Conservation (phyloP, 2,329 filamentous ascomycete species). For the Diaporthe longicolla region DNA sequence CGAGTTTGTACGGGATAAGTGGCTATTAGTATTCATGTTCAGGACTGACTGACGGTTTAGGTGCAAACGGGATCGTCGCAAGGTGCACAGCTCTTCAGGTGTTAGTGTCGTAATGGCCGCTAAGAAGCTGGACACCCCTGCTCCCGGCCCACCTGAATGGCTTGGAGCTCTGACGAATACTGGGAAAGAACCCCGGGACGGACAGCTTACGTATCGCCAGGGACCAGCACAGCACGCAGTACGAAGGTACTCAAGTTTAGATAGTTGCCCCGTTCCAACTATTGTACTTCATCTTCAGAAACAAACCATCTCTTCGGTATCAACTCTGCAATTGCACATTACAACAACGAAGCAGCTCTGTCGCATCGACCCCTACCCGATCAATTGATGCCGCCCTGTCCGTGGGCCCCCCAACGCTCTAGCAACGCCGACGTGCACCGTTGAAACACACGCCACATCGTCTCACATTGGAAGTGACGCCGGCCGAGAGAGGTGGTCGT, state of each 20-base stretch:
- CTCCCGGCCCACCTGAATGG: conserved; percentile 1
- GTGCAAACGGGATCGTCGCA: not conserved
- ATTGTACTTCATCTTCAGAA: not conserved
- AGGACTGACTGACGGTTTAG: too few relatives aligned
- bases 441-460: conserved; percentile 14
- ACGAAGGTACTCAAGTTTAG: not conserved
- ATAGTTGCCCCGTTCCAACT: not conserved
- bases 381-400: conserved; percentile 4
- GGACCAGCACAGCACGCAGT: not conserved
- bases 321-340: conserved; percentile 8
- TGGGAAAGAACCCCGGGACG: conserved; percentile 17
- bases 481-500: conserved; percentile 15
- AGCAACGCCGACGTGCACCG: not conserved
- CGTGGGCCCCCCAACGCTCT: not conserved
- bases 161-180: not conserved
- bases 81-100: not conserved
- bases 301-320: not conserved
- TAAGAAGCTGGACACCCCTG: not conserved
- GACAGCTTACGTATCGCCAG: conserved; percentile 10
- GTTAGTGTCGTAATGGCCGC: not conserved
- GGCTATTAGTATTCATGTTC: too few relatives aligned
- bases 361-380: not conserved
- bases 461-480: not conserved
- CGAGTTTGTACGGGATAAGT: too few relatives aligned
- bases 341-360: not conserved